Percentiles rank a stretch among this genome's conserved stretches.
Evolutionary conservation across 495 filamentous ascomycete genomes (phyloP).

Genomic region (Penicillium manginii): DNA sequence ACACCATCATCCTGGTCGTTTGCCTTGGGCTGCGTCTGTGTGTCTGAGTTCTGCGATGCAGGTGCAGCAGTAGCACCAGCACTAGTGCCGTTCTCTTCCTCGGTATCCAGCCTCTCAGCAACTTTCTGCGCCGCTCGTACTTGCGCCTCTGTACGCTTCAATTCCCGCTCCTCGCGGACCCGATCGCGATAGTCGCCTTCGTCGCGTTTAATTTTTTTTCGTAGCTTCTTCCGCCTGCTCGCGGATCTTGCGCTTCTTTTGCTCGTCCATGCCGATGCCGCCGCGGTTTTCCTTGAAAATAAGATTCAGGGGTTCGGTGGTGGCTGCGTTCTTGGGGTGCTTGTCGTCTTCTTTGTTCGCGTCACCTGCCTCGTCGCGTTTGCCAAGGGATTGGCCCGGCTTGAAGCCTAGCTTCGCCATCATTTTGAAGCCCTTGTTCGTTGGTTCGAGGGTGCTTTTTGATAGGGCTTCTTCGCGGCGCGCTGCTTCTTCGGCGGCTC

Average conservation of each 20-base stretch:
- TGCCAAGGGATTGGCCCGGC: conserved; percentile 68
- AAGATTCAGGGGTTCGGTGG: conserved; percentile 67
- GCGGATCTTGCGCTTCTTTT: conserved; percentile 78
- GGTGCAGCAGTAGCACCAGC: neutral
- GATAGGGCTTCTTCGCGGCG: conserved; percentile 76
- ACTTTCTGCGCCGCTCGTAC: conserved; percentile 80
- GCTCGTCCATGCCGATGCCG: conserved; percentile 84
- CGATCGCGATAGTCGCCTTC: conserved; percentile 79
- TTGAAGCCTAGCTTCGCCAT: conserved; percentile 96
- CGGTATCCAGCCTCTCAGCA: conserved; percentile 71
- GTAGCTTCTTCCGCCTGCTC: conserved; percentile 63
- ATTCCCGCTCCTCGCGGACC: conserved; percentile 71
- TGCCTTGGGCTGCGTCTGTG: neutral
- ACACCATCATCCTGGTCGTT: neutral
- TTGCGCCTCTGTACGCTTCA: conserved; percentile 66
- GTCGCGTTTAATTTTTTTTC: conserved; percentile 66
- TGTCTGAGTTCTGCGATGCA: neutral
- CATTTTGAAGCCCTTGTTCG: conserved; percentile 85
- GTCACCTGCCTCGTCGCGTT: neutral
- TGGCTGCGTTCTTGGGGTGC: neutral
- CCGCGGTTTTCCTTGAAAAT: conserved; percentile 76
- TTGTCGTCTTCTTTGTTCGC: conserved; percentile 35
- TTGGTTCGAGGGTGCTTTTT: conserved; percentile 66
- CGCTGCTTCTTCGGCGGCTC: conserved; percentile 65
- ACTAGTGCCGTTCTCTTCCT: conserved; percentile 27